Conservation (phyloP, 805 yeast genomes). For the Barnettozyma siamensis region DNA sequence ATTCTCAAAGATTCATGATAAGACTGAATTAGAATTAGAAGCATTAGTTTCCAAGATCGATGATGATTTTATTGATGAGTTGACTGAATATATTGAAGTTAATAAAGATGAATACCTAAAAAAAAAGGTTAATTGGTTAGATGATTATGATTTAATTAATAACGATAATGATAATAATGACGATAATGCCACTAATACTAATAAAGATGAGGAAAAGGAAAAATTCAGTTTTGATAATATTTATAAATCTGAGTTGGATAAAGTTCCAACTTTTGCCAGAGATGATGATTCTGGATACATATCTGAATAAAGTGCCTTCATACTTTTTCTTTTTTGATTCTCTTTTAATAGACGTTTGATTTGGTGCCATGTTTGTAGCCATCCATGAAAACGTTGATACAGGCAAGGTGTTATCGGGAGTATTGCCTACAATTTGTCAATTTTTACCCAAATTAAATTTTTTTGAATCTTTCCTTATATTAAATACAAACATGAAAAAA, state of each 20-base stretch:
- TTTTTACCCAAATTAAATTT: neutral
- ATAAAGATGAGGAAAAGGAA: neutral
- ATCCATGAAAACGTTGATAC: too few species aligned
- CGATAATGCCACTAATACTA: conserved; percentile 7
- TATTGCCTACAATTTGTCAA: neutral
- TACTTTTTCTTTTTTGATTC: neutral
- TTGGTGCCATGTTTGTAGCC: too few species aligned
- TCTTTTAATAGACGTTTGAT: too few species aligned
- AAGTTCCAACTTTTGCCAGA: conserved; percentile 22
- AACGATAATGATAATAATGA: conserved; percentile 1
- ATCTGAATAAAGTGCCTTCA: conserved; percentile 17
- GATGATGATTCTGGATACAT: conserved; percentile 22
- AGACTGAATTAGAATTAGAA: neutral
- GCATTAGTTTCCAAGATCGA: conserved; percentile 22
- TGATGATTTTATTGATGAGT: conserved; percentile 26
- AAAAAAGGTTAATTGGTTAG: conserved; percentile 32
- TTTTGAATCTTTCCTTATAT: conserved; percentile 11
- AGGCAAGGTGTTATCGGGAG: too few species aligned
- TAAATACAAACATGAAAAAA: conserved; percentile 17
- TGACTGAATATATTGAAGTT: conserved; percentile 15
- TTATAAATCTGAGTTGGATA: conserved; percentile 15
- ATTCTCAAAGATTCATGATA: neutral
- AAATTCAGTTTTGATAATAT: conserved; percentile 28
- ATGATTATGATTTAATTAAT: conserved; percentile 30
- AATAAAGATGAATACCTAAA: conserved; percentile 18